Conservation (phyloP, 2,329 filamentous ascomycete genomes). For the Pestalotiopsis fici region DNA sequence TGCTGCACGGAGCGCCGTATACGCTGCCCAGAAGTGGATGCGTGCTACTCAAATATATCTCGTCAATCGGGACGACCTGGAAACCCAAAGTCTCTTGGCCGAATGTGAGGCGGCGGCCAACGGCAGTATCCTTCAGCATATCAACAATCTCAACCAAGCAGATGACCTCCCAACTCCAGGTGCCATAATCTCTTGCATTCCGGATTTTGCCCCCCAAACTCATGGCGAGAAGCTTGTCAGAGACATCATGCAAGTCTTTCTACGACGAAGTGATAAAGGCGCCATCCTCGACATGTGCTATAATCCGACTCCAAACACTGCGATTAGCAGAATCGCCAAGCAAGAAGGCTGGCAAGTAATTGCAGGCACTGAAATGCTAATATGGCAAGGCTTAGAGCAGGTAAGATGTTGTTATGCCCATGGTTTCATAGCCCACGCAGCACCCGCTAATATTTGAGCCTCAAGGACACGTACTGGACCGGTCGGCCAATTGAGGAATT, state of each 20-base stretch:
- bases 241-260: slow-evolving; percentile 51
- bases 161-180: slow-evolving; percentile 57
- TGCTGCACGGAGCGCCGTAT: slow-evolving; percentile 76
- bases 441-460: background rate
- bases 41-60: slow-evolving; percentile 71
- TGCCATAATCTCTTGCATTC: slow-evolving; percentile 73
- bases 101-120: slow-evolving; percentile 64
- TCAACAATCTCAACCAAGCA: slow-evolving; percentile 62
- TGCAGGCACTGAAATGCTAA: slow-evolving; percentile 73
- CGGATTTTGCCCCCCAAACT: slow-evolving; percentile 70
- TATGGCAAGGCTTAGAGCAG: slow-evolving; percentile 72
- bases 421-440: too few species aligned
- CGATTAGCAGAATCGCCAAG: slow-evolving; percentile 62
- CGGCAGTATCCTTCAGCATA: slow-evolving; percentile 60
- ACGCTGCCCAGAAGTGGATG: slow-evolving; percentile 72
- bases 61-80: slow-evolving; percentile 71
- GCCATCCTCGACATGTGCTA: slow-evolving; percentile 83
- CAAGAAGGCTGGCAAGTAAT: slow-evolving; percentile 71
- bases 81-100: slow-evolving; percentile 66
- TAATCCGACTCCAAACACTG: slow-evolving; percentile 71
- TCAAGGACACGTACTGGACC: background rate
- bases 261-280: slow-evolving; percentile 57
- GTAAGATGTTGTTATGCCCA: too few species aligned
- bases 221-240: slow-evolving; percentile 63
- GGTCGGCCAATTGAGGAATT: background rate